Evolutionary conservation across 2,329 filamentous ascomycete species (phyloP), one percentile per base, ranked within the genome.

Genomic region (Nemania sp.): DNA sequence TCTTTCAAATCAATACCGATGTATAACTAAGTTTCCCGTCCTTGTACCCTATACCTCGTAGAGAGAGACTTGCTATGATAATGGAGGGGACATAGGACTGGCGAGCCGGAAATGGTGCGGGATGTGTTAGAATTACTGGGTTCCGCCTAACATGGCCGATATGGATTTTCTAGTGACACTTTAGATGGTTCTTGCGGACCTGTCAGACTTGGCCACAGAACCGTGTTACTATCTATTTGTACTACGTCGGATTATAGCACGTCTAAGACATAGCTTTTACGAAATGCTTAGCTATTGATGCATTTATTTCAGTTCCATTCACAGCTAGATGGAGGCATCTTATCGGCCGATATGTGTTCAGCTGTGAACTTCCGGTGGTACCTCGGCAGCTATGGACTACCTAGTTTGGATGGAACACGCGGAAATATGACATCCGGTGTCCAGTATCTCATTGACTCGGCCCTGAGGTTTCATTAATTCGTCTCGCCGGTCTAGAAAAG

Each of bases 1-100:
- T 53, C 6, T 53, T 53, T 26, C 51, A 53, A 13, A 53, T 53
- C 51, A 53, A 53, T 18, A 53, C 51, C 5, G 10, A 32, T 15
- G 51, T 53, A 1, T 51, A 51, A 45, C 5, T n/a, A 20, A 18
- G n/a, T 3, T 45, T 5, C 4, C 41, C 15, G n/a, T 20, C 13
- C 41, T 18, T n/a, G 18, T 13, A 45, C 15, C 38, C 41, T 15
- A 4, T 32, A 32, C 29, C 29, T 32, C 4, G 38, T 11, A 13
- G 38, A 41, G 38, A 11, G 15, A 41, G 8, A 32, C 29, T 4
- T 8, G 4, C 29, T 32, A 32, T 32, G 29, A 8, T 8, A 32
- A 41, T 11, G 8, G 15, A 3, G 38, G 38, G 38, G 3, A 41
- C 15, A 3, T 11, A 18, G 38, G 15, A 13, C 38, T 3, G 15